Evolutionary conservation across 805 yeast species (phyloP), one percentile per base, ranked within the genome.

Genomic region (Wickerhamiella occidentalis): DNA sequence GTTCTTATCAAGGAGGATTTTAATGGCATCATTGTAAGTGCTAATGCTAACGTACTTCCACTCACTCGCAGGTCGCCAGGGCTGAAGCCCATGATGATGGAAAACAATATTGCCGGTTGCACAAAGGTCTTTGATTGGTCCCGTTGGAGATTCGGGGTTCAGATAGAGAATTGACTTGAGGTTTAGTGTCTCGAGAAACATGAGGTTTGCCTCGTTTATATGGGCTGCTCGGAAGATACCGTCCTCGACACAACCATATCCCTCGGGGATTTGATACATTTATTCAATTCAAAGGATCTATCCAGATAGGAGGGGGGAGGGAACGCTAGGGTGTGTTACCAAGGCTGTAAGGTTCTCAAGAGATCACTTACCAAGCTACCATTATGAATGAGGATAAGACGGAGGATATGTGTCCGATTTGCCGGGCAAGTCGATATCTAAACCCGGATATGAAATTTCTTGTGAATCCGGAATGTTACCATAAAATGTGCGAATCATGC

Each of bases 391-490:
- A n/a, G 18, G 55, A 50, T 26, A 54, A 57, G 43, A 35, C 40
- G 17, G 64, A 58, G 49, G 95, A 85, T 64, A 82, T 88, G 79
- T 92, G 99, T 71, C 97, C 97, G 26, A 86, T 92, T 60, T 92
- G 99, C 73, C 86, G 90, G 67, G 86, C 96, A 43, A 95, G 90
- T 66, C 71, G 88, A 63, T 92, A 92, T 64, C 72, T 92, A 53
- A 85, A 95, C 41, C 97, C 97, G 22, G 86, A 88, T 57, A 83
- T 92, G 81, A 79, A 75, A 56, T 90, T 92, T 62, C 76, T 90
- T 49, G 87, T 92, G 55, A 92, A 92, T 59, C 95, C 97, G 0
- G 98, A 92, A 64, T 92, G 99, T 67, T 92, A 92, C 63, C 99
- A 92, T 63, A 90, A 86, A 71, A 90, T 92, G 65, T 92, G 99